Evolutionary conservation across 2,329 filamentous ascomycete species (phyloP), one percentile per base, ranked within the genome.

Genomic region (Fusarium graminum): DNA sequence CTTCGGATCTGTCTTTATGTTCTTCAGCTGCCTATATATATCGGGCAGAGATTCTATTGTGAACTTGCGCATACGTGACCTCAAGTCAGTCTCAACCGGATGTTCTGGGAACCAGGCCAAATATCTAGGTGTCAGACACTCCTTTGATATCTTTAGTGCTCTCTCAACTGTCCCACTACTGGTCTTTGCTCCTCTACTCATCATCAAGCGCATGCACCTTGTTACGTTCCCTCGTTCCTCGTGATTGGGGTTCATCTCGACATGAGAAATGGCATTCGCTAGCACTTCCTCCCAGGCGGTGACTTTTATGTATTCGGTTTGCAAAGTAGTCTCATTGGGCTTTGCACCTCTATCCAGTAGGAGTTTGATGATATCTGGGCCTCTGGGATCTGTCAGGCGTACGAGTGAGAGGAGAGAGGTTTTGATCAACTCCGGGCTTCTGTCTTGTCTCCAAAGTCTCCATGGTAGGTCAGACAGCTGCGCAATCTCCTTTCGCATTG

Each of bases 281-380:
- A 63, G 4, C 0, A 63, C n/a, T 1, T 28, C 40, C 8, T 63
- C 60, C 60, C 60, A 63, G 0, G 41, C 12, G 3, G 59, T 58
- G 4, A n/a, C 4, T 7, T 3, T 13, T 10, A 13, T 11, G 2
- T n/a, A 11, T 7, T 4, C 13, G 6, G 3, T 4, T 1, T 19
- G n/a, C 3, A 10, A 19, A 4, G 1, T 19, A 2, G 2, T 4
- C 4, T n/a, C 19, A 1, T 59, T 63, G 3, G 52, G 59, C 2
- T 63, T 30, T 26, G 41, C 52, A 26, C 60, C 52, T 17, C 8
- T 47, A 0, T 47, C 45, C 0, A 63, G 59, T 4, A 63, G 19
- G 0, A 43, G 12, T 17, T 40, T 16, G 4, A 63, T 7, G 5
- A 32, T 9, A 1, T 17, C 4, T 0, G 2, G 9, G 1, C 59